Evolutionary conservation across 148 eudicot genomes (phyloP).

Genomic region (Amaranthus palmeri): DNA sequence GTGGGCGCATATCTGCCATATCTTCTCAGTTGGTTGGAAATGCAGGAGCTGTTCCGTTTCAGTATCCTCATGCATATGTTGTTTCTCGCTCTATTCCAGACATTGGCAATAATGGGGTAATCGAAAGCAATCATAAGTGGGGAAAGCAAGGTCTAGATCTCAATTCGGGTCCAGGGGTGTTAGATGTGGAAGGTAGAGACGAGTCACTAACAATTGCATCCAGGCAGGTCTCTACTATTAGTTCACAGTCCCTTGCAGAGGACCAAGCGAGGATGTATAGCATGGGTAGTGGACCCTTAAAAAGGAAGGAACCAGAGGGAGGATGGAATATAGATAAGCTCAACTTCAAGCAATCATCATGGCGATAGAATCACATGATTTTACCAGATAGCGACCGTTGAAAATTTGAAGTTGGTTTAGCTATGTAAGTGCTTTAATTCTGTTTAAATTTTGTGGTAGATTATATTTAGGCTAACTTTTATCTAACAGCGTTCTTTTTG

Average conservation of each 20-base stretch:
- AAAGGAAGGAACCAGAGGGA: slow-evolving; percentile 83
- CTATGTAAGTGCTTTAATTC: too few species aligned
- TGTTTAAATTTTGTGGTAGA: too few species aligned
- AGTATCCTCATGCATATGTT: slow-evolving; percentile 56
- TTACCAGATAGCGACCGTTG: too few species aligned
- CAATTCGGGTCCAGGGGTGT: slow-evolving; percentile 63
- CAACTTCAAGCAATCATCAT: slow-evolving; percentile 55
- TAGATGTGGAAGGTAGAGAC: slow-evolving; percentile 53
- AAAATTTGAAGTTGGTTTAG: too few species aligned
- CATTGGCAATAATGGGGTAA: slow-evolving; percentile 31
- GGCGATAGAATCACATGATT: slow-evolving; percentile 38
- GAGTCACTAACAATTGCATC: slow-evolving; percentile 40
- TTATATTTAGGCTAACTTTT: too few species aligned
- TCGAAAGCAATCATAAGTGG: slow-evolving; percentile 53
- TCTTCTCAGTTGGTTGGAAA: slow-evolving; percentile 61
- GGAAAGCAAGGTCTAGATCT: slow-evolving; percentile 73
- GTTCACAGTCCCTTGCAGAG: slow-evolving; percentile 46
- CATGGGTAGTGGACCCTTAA: slow-evolving; percentile 51
- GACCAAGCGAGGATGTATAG: slow-evolving; percentile 60
- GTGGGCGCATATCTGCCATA: slow-evolving; percentile 48
- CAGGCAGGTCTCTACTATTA: slow-evolving; percentile 42
- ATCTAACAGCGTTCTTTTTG: too few species aligned
- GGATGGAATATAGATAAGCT: slow-evolving; percentile 63
- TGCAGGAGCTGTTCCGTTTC: slow-evolving; percentile 47
- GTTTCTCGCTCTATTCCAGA: slow-evolving; percentile 43